Evolutionary conservation across 2,329 filamentous ascomycete species (phyloP), one percentile per base, ranked within the genome.

Genomic region (Penicillium sp.): DNA sequence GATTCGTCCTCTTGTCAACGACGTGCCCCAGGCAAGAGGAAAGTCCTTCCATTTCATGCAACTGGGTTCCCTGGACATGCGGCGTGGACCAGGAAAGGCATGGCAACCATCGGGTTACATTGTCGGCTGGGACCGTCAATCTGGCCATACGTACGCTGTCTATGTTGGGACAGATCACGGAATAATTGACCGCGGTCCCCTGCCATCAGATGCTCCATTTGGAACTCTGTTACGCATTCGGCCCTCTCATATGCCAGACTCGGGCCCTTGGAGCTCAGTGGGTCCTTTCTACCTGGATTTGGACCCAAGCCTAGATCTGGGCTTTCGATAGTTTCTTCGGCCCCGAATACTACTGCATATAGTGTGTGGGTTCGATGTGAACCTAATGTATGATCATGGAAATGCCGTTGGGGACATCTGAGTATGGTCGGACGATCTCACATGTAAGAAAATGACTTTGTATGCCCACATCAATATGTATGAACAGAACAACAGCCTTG

Each of bases 61-160:
- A 52, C 62, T 74, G 20, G 72, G 72, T 3, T 67, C 61, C 50
- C 51, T 75, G 23, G 61, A 62, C n/a, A 58, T 58, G 55, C 63
- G 63, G 29, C 41, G 43, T 13, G 54, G 46, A 15, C 33, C 39
- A 12, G 10, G 46, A 3, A n/a, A 54, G 26, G 27, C 49, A 10
- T 74, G 69, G 68, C 54, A 58, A 34, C 52, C 61, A 30, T 69
- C 70, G 1, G 71, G 69, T 5, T 67, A 75, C 49, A 65, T 74
- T 20, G 61, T 74, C 42, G 62, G 63, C 23, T 73, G 67, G 66
- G 70, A 75, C 51, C 67, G 71, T 27, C 55, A 56, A 45, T 56
- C 54, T 32, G 59, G 63, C 12, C 58, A 60, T 33, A 60, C 72
- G 46, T 45, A 71, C 21, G 52, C 65, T 21, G 43, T 74, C 5